Evolutionary conservation across 768 basidiomycete genomes (phyloP).

Genomic region (Boletus pseudopeckii): DNA sequence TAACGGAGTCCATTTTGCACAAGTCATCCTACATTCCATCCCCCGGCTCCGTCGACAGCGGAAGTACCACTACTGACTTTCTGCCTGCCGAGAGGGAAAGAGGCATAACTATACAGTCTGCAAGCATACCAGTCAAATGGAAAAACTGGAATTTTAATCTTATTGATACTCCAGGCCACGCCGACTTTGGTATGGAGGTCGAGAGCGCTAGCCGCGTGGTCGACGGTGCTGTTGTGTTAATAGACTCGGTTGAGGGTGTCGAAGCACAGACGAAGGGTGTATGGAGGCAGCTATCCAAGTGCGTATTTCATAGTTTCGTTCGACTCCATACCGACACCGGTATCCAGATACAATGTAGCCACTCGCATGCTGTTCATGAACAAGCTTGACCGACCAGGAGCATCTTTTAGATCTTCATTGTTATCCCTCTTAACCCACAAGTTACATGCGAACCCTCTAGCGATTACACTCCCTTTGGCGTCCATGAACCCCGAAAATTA

Average conservation of each 20-base stretch:
- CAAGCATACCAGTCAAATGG: conserved; percentile 87
- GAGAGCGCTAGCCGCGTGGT: conserved; percentile 89
- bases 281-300: conserved; percentile 86
- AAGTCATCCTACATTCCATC: conserved; percentile 68
- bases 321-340: not conserved
- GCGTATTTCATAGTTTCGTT: conserved; percentile 28
- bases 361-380: conserved; percentile 81
- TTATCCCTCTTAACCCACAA: conserved; percentile 71
- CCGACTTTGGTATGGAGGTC: conserved; percentile 96
- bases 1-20: conserved; percentile 83
- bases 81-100: conserved; percentile 86
- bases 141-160: conserved; percentile 82
- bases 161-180: conserved; percentile 89
- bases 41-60: conserved; percentile 83
- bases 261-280: conserved; percentile 89
- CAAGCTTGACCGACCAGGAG: conserved; percentile 85
- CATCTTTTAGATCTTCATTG: conserved; percentile 70
- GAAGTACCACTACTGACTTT: conserved; percentile 89
- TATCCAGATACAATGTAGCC: conserved; percentile 67
- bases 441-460: conserved; percentile 71
- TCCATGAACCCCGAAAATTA: conserved; percentile 71
- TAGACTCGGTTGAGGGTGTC: conserved; percentile 90
- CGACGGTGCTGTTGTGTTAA: conserved; percentile 83
- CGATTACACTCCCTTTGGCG: conserved; percentile 70
- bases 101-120: conserved; percentile 90